Percentiles rank a stretch among this genome's conserved stretches.
phyloP scores from a whole-genome alignment of 352 stramenopile species.

The Pythium periplocum region DNA sequence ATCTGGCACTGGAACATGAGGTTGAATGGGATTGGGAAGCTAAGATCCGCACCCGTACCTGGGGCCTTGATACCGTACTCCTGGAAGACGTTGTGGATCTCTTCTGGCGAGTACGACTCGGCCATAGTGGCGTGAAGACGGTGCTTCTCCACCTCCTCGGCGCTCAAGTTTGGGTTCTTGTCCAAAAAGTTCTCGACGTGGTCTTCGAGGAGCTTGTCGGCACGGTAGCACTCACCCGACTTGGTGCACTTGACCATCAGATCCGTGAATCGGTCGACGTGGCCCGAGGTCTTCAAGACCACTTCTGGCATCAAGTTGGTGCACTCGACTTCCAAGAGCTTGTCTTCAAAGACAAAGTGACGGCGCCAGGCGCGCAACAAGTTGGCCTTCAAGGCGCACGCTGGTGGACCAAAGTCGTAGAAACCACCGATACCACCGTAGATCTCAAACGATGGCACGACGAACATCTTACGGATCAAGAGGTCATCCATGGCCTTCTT shows the following conservation, averaged over 20 bases:
- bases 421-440: slow-evolving; percentile 98
- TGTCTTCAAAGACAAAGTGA: slow-evolving; percentile 98
- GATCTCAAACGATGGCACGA: slow-evolving; percentile 99
- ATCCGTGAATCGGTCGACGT: slow-evolving; percentile 99
- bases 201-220: slow-evolving; percentile 99
- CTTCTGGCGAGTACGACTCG: slow-evolving; percentile 96
- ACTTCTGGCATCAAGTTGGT: slow-evolving; percentile 97
- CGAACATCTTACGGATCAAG: slow-evolving; percentile 99
- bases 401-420: slow-evolving; percentile 97
- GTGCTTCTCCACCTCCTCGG: slow-evolving; percentile 91
- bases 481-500: slow-evolving; percentile 96
- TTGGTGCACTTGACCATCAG: slow-evolving; percentile 99
- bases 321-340: slow-evolving; percentile 99
- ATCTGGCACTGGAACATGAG: slow-evolving; percentile 99
- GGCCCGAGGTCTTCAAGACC: slow-evolving; percentile 98
- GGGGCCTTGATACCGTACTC: slow-evolving; percentile 94
- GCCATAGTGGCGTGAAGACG: slow-evolving; percentile 93
- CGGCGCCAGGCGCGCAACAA: slow-evolving; percentile 95
- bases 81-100: slow-evolving; percentile 94
- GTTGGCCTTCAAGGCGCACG: slow-evolving; percentile 95
- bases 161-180: slow-evolving; percentile 72
- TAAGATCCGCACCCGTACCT: slow-evolving; percentile 88
- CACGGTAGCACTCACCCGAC: slow-evolving; percentile 97
- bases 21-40: slow-evolving; percentile 98
- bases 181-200: slow-evolving; percentile 96